phyloP scores from a whole-genome alignment of 495 filamentous ascomycete species.

The Xylaria bambusicola region DNA sequence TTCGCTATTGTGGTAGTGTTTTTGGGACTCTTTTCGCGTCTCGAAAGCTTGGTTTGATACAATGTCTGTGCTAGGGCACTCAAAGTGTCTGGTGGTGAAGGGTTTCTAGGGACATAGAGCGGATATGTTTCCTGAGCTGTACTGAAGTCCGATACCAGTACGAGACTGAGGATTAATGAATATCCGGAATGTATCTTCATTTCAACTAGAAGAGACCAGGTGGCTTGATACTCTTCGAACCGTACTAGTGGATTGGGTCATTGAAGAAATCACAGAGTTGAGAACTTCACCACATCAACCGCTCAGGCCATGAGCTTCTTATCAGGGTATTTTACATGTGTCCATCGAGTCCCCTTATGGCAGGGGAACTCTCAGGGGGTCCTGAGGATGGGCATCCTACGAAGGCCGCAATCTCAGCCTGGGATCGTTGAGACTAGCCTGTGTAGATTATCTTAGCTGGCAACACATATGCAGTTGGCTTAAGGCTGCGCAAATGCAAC shows the following conservation, averaged over 20 bases:
- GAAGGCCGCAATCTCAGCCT: not conserved
- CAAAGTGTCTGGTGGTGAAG: not conserved
- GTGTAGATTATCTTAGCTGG: too few relatives aligned
- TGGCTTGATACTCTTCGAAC: not conserved
- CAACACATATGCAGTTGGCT: not conserved
- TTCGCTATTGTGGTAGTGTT: conserved; percentile 42
- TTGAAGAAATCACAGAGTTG: not conserved
- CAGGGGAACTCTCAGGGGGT: not conserved
- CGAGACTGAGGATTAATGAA: not conserved
- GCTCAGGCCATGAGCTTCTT: not conserved
- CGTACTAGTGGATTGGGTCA: not conserved
- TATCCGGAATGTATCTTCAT: conserved; percentile 1
- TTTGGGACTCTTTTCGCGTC: conserved; percentile 26
- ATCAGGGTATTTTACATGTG: not conserved
- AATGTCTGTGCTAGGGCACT: not conserved
- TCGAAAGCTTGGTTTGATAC: not conserved
- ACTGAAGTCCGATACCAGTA: not conserved
- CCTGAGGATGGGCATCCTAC: not conserved
- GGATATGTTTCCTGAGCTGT: not conserved
- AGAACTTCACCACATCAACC: not conserved
- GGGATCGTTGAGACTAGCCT: too few relatives aligned
- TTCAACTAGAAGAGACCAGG: not conserved
- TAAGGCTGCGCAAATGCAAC: not conserved
- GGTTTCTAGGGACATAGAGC: not conserved
- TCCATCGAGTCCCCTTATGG: not conserved